A percentile compares a stretch with the other conserved stretches of the same genome.
These are phyloP conservation scores for Yamadazyma kanchanaburiensis DNA, from an alignment of 1,139 yeast species.

Conservation along the genomic window DNA sequence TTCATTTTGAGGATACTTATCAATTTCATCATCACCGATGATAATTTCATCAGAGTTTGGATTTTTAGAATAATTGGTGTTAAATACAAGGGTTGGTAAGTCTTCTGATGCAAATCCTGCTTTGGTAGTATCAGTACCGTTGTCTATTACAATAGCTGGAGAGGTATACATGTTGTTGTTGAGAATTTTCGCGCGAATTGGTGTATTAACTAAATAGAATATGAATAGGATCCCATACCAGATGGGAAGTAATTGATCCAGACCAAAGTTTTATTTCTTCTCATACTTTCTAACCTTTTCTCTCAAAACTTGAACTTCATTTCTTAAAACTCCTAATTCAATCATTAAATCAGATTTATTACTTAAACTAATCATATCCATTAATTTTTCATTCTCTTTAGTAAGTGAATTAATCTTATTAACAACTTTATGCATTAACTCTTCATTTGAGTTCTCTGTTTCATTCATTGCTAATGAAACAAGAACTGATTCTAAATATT, in stretches of 20 bases:
- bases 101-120: slow-evolving; percentile 72
- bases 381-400: slow-evolving; percentile 68
- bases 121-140: slow-evolving; percentile 61
- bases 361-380: slow-evolving; percentile 69
- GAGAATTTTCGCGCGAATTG: slow-evolving; percentile 2
- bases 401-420: slow-evolving; percentile 59
- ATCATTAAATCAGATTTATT: slow-evolving; percentile 68
- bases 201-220: too few species aligned
- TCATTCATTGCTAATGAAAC: slow-evolving; percentile 5
- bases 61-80: slow-evolving; percentile 50
- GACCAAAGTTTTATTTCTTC: not conserved
- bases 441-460: slow-evolving; percentile 42
- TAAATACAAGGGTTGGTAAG: slow-evolving; percentile 56
- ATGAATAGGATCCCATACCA: too few species aligned
- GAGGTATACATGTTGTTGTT: slow-evolving; percentile 8
- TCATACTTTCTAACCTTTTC: slow-evolving; percentile 9
- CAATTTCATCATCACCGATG: slow-evolving; percentile 52
- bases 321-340: slow-evolving; percentile 59
- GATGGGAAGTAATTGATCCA: too few species aligned
- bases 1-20: slow-evolving; percentile 41
- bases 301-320: slow-evolving; percentile 11
- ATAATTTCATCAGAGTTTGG: slow-evolving; percentile 24
- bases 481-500: slow-evolving; percentile 7
- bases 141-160: slow-evolving; percentile 64
- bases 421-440: slow-evolving; percentile 72